Base-by-base conservation (phyloP, 139 green algal genomes). In the Haematococcus lacustris region DNA sequence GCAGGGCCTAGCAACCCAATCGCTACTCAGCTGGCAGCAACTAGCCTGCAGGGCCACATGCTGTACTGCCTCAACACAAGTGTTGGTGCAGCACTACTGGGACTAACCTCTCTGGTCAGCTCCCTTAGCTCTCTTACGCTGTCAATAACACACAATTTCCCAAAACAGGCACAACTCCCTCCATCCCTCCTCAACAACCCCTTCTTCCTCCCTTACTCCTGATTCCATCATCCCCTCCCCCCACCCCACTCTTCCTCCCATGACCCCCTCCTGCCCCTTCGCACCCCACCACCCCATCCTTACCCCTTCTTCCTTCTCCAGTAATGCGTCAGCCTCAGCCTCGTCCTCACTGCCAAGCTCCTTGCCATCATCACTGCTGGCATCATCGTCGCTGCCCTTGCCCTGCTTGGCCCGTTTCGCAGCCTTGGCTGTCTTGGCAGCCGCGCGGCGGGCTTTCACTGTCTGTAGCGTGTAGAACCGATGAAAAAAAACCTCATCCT, bases 381-480 rank as follows among this genome's bases (percentile, higher is more conserved):
- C 76, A 0, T 59, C 71, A 32, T 80, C 82, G 28, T 72, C 71
- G 38, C 67, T 60, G 32, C 63, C 76, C 2, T 77, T 75, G 13
- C 73, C 38, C 33, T 35, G 28, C 33, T 35, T n/a, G 33, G 62
- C 61, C 51, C 60, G 60, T 21, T 21, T 17, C 2, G 59, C 43
- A 7, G 70, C 73, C 21, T 51, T 40, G 32, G 59, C 43, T 7
- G 70, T 71, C 21, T 79, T 75, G 2, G 60, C 50, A 41, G 66
- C 60, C 21, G 50, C 47, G 17, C 60, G 76, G 66, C 83, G 83
- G 39, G 60, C 65, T 70, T 80, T 81, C 21, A 80, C 75, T 34
- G 68, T 64, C 39, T 81, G 60, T n/a, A 87, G 70, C 47, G 82
- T 83, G 71, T 87, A 89, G 78, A 89, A 93, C 38, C 81, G 65